Percentiles rank a stretch among this genome's conserved stretches.
Evolutionary conservation across 176 grass and related monocot species (phyloP).

Genomic region (Carex parvula): DNA sequence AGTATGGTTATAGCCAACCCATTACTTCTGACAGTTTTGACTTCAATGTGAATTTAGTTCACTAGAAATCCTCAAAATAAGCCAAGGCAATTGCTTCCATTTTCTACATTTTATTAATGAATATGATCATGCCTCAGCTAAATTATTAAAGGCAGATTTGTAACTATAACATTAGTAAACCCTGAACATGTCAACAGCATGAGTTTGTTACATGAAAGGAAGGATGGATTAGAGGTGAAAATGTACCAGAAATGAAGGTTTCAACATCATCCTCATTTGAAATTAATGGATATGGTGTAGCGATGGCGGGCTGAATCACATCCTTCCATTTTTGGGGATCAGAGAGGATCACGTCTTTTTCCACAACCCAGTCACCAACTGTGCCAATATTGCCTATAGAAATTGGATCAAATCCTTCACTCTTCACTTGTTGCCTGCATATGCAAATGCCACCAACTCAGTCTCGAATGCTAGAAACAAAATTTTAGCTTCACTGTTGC

Average conservation of each 20-base stretch:
- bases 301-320: slow-evolving; percentile 45
- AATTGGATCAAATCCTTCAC: slow-evolving; percentile 67
- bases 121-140: not conserved
- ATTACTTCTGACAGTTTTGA: not conserved
- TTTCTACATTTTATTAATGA: slow-evolving; percentile 9
- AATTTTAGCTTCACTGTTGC: not conserved
- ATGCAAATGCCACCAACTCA: slow-evolving; percentile 16
- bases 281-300: slow-evolving; percentile 24
- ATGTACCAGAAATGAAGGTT: slow-evolving; percentile 65
- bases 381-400: slow-evolving; percentile 61
- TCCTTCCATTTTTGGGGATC: slow-evolving; percentile 72
- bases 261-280: slow-evolving; percentile 63
- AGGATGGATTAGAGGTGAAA: slow-evolving; percentile 16
- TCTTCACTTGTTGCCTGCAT: slow-evolving; percentile 47
- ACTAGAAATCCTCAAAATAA: not conserved
- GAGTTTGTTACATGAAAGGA: not conserved
- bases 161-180: not conserved
- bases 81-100: not conserved
- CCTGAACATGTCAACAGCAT: not conserved
- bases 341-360: slow-evolving; percentile 36
- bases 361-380: slow-evolving; percentile 78
- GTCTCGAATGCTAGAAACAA: not conserved
- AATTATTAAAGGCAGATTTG: not conserved
- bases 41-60: not conserved
- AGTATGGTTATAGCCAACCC: no score